These are phyloP conservation scores for Kondoa malvinella DNA, from an alignment of 768 basidiomycete genomes.

Conservation along the genomic window DNA sequence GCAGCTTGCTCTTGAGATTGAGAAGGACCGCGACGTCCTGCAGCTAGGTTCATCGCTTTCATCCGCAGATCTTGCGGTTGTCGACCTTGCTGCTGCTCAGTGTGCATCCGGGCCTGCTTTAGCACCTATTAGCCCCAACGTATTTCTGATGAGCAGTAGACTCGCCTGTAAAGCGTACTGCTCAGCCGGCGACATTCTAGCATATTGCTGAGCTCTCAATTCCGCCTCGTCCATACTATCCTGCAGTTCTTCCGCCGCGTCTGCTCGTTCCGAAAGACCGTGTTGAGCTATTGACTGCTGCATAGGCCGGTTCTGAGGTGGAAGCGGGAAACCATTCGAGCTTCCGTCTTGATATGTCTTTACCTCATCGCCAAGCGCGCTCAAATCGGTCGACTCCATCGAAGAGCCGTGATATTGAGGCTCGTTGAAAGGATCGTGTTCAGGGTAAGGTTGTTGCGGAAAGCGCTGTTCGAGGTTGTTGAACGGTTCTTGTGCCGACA, in stretches of 20 bases:
- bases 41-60: neutral
- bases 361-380: neutral
- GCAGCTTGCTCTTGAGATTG: neutral
- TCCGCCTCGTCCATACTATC: neutral
- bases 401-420: neutral
- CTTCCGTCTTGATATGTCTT: neutral
- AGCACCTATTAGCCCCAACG: neutral
- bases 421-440: neutral
- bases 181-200: neutral
- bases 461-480: neutral
- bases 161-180: neutral
- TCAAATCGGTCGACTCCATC: neutral
- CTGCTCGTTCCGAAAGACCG: neutral
- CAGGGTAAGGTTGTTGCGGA: neutral
- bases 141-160: neutral
- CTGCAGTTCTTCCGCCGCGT: neutral
- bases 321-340: neutral
- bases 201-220: neutral
- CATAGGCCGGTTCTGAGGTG: neutral
- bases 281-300: neutral
- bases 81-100: neutral
- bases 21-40: neutral
- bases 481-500: neutral
- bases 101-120: neutral
- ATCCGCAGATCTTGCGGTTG: neutral